phyloP scores from a whole-genome alignment of 495 filamentous ascomycete genomes.

The Daldinia grandis region DNA sequence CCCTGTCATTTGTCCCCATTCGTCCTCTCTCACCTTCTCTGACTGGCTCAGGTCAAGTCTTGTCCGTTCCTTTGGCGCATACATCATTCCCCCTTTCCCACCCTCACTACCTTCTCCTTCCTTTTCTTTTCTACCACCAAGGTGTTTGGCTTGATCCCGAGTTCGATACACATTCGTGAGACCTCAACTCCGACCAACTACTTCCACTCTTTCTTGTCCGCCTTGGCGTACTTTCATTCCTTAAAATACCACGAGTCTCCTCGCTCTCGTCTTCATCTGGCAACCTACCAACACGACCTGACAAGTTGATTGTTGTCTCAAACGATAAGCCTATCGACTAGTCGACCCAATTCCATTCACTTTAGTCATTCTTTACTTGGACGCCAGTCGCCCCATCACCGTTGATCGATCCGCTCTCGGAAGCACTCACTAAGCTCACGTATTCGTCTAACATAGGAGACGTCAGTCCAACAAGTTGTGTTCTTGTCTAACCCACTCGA shows the following conservation, averaged over 20 bases:
- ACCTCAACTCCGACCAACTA: slow-evolving; percentile 40
- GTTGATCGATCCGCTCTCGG: slow-evolving; percentile 40
- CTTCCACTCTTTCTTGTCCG: slow-evolving; percentile 42
- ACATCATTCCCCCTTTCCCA: slow-evolving; percentile 47
- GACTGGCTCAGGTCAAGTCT: slow-evolving; percentile 18
- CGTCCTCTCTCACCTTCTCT: not conserved
- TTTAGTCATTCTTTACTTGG: slow-evolving; percentile 50
- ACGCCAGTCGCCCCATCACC: slow-evolving; percentile 44
- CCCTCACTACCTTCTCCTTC: slow-evolving; percentile 35
- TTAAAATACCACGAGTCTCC: slow-evolving; percentile 40
- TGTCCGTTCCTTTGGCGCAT: slow-evolving; percentile 38
- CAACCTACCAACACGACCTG: slow-evolving; percentile 19
- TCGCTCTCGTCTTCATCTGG: slow-evolving; percentile 31
- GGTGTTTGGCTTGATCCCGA: slow-evolving; percentile 42
- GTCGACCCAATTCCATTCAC: slow-evolving; percentile 35
- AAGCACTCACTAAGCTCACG: slow-evolving; percentile 31
- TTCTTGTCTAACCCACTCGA: slow-evolving; percentile 46
- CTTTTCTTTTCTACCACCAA: slow-evolving; percentile 43
- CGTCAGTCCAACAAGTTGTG: slow-evolving; percentile 21
- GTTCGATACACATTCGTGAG: slow-evolving; percentile 42
- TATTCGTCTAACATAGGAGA: slow-evolving; percentile 23
- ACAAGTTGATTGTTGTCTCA: slow-evolving; percentile 22
- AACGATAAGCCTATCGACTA: slow-evolving; percentile 36
- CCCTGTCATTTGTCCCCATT: slow-evolving; percentile 12
- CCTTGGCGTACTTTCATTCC: slow-evolving; percentile 52